Conservation (phyloP, 257 asterid genomes). For the Primulina tabacum region DNA sequence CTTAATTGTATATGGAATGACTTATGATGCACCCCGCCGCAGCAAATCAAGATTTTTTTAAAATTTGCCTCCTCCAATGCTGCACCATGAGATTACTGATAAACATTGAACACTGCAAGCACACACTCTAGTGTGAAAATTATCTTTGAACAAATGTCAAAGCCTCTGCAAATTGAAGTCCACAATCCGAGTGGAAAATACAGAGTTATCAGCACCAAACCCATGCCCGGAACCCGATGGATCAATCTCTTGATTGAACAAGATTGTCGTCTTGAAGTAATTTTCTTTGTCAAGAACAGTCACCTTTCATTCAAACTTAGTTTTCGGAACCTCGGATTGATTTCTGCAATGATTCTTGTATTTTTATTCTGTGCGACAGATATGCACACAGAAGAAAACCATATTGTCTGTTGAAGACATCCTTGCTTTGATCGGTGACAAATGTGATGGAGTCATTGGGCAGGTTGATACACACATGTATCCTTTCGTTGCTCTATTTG, state of each 20-base stretch:
- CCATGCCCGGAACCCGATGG: slow-evolving; percentile 99
- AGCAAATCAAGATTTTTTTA: slow-evolving; percentile 20
- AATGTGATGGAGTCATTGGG: slow-evolving; percentile 93
- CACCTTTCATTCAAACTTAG: background rate
- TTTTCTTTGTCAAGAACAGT: background rate
- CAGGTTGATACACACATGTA: slow-evolving; percentile 47
- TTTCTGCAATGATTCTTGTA: background rate
- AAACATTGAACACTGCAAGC: background rate
- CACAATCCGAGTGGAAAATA: slow-evolving; percentile 88
- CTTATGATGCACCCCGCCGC: slow-evolving; percentile 20
- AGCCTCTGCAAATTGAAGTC: slow-evolving; percentile 78
- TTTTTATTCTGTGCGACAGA: slow-evolving; percentile 31
- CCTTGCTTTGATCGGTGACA: slow-evolving; percentile 70
- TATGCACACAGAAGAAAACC: slow-evolving; percentile 85
- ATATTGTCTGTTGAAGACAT: slow-evolving; percentile 91
- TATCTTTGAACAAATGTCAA: slow-evolving; percentile 50
- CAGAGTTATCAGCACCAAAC: slow-evolving; percentile 84
- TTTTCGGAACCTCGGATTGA: background rate
- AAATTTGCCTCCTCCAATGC: slow-evolving; percentile 5
- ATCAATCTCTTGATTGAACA: slow-evolving; percentile 74
- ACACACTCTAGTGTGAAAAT: slow-evolving; percentile 14
- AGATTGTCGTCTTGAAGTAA: slow-evolving; percentile 95
- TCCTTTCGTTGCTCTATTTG: background rate
- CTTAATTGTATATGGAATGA: background rate
- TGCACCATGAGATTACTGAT: background rate